Percentiles rank a stretch among this genome's conserved stretches.
Conservation (phyloP, 2,329 filamentous ascomycete genomes). For the Alternaria rosae region DNA sequence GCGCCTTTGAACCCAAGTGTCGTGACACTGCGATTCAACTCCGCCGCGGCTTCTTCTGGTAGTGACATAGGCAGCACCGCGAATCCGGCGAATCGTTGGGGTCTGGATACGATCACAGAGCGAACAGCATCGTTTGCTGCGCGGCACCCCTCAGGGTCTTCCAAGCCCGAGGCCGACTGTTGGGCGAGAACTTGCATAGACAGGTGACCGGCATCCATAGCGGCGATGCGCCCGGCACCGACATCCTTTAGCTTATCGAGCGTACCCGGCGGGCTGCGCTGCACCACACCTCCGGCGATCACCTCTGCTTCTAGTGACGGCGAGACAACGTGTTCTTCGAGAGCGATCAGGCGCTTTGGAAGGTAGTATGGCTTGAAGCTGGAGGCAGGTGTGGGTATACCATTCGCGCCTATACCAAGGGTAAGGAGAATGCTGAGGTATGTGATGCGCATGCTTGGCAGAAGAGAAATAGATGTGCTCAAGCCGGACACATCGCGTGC, state of each 20-base stretch:
- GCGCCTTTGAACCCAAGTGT: neutral
- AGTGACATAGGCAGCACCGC: neutral
- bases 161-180: neutral
- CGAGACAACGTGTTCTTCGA: slow-evolving; percentile 17
- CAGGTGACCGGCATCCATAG: slow-evolving; percentile 16
- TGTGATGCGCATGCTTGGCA: no score
- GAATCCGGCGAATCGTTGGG: neutral
- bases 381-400: neutral
- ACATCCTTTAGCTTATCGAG: slow-evolving; percentile 15
- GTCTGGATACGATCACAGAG: neutral
- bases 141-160: slow-evolving; percentile 8
- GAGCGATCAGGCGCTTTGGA: slow-evolving; percentile 14
- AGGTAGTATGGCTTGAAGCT: slow-evolving; percentile 2
- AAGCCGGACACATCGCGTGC: no score
- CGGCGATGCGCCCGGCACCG: slow-evolving; percentile 10
- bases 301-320: slow-evolving; percentile 17
- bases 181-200: slow-evolving; percentile 17
- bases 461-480: no score
- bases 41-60: neutral
- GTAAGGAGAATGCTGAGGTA: neutral
- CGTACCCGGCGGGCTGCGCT: neutral
- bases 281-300: slow-evolving; percentile 1
- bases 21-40: neutral
- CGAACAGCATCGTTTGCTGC: neutral
- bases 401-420: neutral